A percentile compares a stretch with the other conserved stretches of the same genome.
phyloP scores from a whole-genome alignment of 257 asterid species.

The Hygrophila difformis region DNA sequence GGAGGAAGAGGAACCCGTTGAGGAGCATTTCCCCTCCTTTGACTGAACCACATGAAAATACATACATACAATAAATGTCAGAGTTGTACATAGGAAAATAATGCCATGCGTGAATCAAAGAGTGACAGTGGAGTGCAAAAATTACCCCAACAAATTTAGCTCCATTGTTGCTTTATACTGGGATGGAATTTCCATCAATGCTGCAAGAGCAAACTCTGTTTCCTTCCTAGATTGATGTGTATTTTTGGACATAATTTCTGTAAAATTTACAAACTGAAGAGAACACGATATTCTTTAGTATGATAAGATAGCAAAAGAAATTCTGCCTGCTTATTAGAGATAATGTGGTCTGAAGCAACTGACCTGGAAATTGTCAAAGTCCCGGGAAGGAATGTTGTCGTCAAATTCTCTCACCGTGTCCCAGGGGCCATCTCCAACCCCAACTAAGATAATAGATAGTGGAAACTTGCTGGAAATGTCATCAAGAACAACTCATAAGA shows the following conservation, averaged over 20 bases:
- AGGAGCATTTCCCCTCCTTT: conserved; percentile 39
- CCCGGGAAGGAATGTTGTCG: conserved; percentile 91
- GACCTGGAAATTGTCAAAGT: conserved; percentile 95
- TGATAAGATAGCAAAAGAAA: neutral
- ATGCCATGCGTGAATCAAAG: neutral
- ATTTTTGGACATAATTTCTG: conserved; percentile 80
- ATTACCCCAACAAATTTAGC: conserved; percentile 83
- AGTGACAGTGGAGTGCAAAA: neutral
- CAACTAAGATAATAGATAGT: conserved; percentile 80
- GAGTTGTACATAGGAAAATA: neutral
- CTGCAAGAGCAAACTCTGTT: conserved; percentile 90
- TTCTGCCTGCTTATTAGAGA: neutral
- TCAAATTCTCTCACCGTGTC: conserved; percentile 97
- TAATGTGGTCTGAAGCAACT: conserved; percentile 5
- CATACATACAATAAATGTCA: conserved; percentile 2
- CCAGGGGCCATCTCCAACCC: conserved; percentile 99
- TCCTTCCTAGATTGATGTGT: conserved; percentile 68
- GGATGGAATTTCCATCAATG: conserved; percentile 90
- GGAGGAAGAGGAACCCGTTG: conserved; percentile 79
- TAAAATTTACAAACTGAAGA: conserved; percentile 85
- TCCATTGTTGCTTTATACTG: conserved; percentile 95
- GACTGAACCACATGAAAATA: conserved; percentile 27
- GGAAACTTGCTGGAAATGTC: conserved; percentile 70
- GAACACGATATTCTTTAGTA: neutral
- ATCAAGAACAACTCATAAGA: conserved; percentile 10